These are phyloP conservation scores for Pilaira anomala DNA, from an alignment of 192 early-diverging fungal genomes.

Conservation along the genomic window DNA sequence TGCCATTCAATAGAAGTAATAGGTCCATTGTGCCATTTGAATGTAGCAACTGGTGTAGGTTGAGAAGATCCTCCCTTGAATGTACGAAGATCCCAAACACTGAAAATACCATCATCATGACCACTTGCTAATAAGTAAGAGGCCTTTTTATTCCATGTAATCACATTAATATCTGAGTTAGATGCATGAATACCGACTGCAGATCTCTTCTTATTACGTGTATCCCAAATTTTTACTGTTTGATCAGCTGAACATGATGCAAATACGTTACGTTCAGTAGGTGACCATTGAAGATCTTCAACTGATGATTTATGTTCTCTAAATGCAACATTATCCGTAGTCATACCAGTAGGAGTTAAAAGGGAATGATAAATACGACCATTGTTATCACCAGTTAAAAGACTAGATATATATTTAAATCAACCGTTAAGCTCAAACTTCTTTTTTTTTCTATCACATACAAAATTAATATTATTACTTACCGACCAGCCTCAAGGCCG, in stretches of 20 bases:
- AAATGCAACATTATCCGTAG: slow-evolving; percentile 73
- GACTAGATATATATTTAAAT: slow-evolving; percentile 31
- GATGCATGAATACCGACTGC: slow-evolving; percentile 83
- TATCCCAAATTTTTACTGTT: slow-evolving; percentile 95
- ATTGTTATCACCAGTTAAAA: slow-evolving; percentile 85
- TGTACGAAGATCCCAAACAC: slow-evolving; percentile 92
- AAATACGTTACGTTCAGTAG: slow-evolving; percentile 86
- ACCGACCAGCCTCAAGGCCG: slow-evolving; percentile 53
- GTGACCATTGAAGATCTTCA: slow-evolving; percentile 98
- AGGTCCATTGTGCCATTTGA: slow-evolving; percentile 89
- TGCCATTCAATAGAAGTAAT: slow-evolving; percentile 98
- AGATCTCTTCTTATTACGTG: slow-evolving; percentile 68
- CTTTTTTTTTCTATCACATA: not conserved
- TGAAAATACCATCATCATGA: slow-evolving; percentile 88
- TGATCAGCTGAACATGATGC: slow-evolving; percentile 88
- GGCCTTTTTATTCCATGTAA: slow-evolving; percentile 88
- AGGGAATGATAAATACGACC: slow-evolving; percentile 83
- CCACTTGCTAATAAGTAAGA: slow-evolving; percentile 91
- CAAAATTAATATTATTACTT: not conserved
- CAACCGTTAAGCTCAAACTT: slow-evolving; percentile 14
- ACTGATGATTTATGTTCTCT: slow-evolving; percentile 81
- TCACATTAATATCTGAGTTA: slow-evolving; percentile 92
- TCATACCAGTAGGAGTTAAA: slow-evolving; percentile 61
- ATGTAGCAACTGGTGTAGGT: slow-evolving; percentile 81
- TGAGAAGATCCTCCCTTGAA: slow-evolving; percentile 33